Evolutionary conservation across 2,329 filamentous ascomycete species (phyloP).

Genomic region (Didymella segeticola): DNA sequence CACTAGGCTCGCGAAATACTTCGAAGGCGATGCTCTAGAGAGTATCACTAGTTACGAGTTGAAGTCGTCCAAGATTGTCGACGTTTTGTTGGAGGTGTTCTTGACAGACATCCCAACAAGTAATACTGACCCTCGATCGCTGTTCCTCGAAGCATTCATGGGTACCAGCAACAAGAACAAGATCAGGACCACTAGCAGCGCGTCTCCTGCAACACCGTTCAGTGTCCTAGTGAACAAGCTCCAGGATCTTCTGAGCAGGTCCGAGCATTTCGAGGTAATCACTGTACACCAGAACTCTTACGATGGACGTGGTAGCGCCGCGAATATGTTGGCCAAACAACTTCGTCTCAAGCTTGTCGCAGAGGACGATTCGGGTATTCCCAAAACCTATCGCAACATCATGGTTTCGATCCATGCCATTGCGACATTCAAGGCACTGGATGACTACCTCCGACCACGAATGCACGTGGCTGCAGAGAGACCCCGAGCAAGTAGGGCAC

Average conservation of each 20-base stretch:
- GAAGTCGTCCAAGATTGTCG: constrained; percentile 87
- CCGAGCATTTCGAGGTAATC: constrained; percentile 96
- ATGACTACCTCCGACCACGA: constrained; percentile 91
- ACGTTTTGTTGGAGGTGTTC: constrained; percentile 82
- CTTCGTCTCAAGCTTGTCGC: constrained; percentile 87
- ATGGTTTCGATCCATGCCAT: constrained; percentile 99
- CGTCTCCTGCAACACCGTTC: constrained; percentile 81
- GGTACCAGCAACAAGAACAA: constrained; percentile 67
- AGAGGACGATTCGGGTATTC: constrained; percentile 89
- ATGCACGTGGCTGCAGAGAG: constrained; percentile 82
- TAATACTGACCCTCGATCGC: constrained; percentile 71
- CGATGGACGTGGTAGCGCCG: constrained; percentile 88
- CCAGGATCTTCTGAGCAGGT: constrained; percentile 93
- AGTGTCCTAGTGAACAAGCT: constrained; percentile 91
- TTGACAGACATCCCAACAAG: constrained; percentile 68
- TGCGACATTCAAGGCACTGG: constrained; percentile 94
- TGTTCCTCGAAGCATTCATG: constrained; percentile 95
- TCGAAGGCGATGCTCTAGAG: constrained; percentile 85
- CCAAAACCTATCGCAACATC: constrained; percentile 85
- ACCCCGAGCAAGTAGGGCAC: constrained; percentile 65
- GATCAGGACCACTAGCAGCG: constrained; percentile 68
- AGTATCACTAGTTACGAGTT: constrained; percentile 96
- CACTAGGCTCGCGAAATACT: constrained; percentile 77
- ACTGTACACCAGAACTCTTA: constrained; percentile 93
- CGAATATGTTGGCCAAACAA: constrained; percentile 96